A percentile compares a stretch with the other conserved stretches of the same genome.
Conservation (phyloP, 2,329 filamentous ascomycete genomes). For the Apiospora kogelbergensis region DNA sequence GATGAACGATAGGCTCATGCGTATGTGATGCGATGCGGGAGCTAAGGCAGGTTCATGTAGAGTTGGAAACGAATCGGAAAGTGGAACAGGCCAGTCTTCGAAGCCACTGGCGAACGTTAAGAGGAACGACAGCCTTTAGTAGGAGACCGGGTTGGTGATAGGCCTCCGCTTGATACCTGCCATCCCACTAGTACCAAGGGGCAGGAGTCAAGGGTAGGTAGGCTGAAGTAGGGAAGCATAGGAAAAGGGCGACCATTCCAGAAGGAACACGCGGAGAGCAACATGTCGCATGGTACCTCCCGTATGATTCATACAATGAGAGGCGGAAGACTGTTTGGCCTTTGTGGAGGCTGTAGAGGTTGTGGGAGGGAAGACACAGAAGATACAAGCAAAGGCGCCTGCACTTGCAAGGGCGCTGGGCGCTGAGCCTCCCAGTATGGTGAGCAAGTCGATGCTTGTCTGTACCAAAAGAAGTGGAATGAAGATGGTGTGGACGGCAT, state of each 20-base stretch:
- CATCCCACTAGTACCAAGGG: not conserved
- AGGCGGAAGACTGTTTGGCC: not conserved
- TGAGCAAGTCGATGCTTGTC: not conserved
- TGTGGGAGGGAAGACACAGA: not conserved
- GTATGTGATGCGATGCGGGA: conserved; percentile 21
- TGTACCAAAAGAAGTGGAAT: not conserved
- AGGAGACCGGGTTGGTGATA: conserved; percentile 22
- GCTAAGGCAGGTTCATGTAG: conserved; percentile 20
- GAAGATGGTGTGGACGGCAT: not conserved
- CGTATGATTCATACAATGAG: conserved; percentile 1
- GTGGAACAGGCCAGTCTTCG: conserved; percentile 19
- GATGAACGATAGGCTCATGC: conserved; percentile 16
- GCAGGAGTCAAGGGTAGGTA: not conserved
- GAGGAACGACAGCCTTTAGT: conserved; percentile 22
- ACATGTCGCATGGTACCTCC: conserved; percentile 1
- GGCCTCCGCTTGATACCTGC: conserved; percentile 20
- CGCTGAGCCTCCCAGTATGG: not conserved
- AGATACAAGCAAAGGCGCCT: not conserved
- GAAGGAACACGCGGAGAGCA: conserved; percentile 8
- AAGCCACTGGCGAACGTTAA: conserved; percentile 13
- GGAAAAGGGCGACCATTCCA: not conserved
- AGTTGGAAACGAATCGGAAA: conserved; percentile 22
- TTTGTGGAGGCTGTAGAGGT: not conserved
- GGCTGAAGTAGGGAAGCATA: not conserved
- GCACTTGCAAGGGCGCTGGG: conserved; percentile 5